Percentiles rank a stretch among this genome's conserved stretches.
Evolutionary conservation across 2,329 filamentous ascomycete genomes (phyloP).

Genomic region (Didymella arachidicola): DNA sequence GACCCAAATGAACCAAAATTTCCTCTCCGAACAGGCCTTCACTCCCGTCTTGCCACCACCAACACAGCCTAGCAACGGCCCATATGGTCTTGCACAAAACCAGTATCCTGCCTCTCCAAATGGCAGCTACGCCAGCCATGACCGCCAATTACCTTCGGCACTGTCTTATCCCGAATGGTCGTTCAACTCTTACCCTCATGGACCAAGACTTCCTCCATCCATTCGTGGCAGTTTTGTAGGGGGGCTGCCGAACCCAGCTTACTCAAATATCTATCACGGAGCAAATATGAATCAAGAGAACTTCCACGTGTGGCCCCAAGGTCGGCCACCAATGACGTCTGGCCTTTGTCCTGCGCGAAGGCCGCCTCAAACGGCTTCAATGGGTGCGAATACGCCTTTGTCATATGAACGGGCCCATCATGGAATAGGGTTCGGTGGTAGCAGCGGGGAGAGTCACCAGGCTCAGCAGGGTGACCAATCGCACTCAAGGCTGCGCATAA

Average conservation of each 20-base stretch:
- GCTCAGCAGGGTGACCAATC: constrained; percentile 24
- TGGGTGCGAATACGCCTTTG: neutral
- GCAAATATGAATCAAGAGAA: constrained; percentile 9
- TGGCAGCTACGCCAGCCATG: constrained; percentile 8
- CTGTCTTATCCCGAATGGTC: constrained; percentile 22
- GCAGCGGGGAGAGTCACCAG: constrained; percentile 10
- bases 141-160: constrained; percentile 14
- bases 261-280: constrained; percentile 19
- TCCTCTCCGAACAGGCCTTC: constrained; percentile 11
- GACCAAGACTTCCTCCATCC: constrained; percentile 31
- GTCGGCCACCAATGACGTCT: constrained; percentile 6
- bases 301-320: constrained; percentile 12
- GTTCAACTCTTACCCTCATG: constrained; percentile 17
- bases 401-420: neutral
- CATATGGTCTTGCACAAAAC: neutral
- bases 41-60: constrained; percentile 25
- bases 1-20: constrained; percentile 23
- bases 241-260: constrained; percentile 11
- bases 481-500: constrained; percentile 22
- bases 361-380: neutral
- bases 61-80: constrained; percentile 9
- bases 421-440: constrained; percentile 16
- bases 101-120: constrained; percentile 5
- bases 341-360: neutral
- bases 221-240: constrained; percentile 24